These are phyloP conservation scores for Escovopsis sp. DNA, from an alignment of 2,329 filamentous ascomycete species.

Conservation along the genomic window DNA sequence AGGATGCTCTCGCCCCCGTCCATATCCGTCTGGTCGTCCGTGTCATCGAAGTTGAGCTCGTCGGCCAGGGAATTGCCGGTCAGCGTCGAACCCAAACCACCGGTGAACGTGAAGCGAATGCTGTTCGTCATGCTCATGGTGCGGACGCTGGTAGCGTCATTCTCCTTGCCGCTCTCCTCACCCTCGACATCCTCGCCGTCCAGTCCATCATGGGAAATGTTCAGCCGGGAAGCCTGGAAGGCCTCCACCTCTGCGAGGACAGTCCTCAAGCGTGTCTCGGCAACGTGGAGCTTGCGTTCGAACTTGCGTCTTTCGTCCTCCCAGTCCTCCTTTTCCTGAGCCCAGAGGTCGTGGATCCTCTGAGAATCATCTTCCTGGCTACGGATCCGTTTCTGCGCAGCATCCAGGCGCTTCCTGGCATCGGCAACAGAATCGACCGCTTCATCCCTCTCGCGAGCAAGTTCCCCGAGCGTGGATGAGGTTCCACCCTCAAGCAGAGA, in stretches of 20 bases:
- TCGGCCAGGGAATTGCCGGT: slow-evolving; percentile 73
- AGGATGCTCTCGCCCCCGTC: slow-evolving; percentile 52
- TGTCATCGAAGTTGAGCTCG: slow-evolving; percentile 77
- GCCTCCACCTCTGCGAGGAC: slow-evolving; percentile 77
- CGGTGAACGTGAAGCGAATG: slow-evolving; percentile 59
- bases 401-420: slow-evolving; percentile 61
- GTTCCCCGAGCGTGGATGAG: slow-evolving; percentile 67
- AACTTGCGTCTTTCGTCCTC: slow-evolving; percentile 67
- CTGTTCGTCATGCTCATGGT: slow-evolving; percentile 61
- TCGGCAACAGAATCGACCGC: slow-evolving; percentile 60
- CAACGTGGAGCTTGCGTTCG: slow-evolving; percentile 78
- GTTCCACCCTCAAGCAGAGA: slow-evolving; percentile 78
- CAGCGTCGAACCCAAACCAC: slow-evolving; percentile 38
- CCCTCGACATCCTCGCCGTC: slow-evolving; percentile 39
- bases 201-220: slow-evolving; percentile 22
- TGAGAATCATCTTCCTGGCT: slow-evolving; percentile 72
- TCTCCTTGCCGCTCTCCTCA: slow-evolving; percentile 48
- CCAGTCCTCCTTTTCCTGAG: slow-evolving; percentile 72
- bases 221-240: slow-evolving; percentile 33
- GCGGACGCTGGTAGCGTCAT: slow-evolving; percentile 54
- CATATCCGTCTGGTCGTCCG: slow-evolving; percentile 54
- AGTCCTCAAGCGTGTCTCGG: slow-evolving; percentile 70
- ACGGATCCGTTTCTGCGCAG: slow-evolving; percentile 60
- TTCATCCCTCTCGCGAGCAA: slow-evolving; percentile 75
- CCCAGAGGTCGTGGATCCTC: slow-evolving; percentile 66